Conservation (phyloP, 257 asterid species). For the Fraxinus excelsior region DNA sequence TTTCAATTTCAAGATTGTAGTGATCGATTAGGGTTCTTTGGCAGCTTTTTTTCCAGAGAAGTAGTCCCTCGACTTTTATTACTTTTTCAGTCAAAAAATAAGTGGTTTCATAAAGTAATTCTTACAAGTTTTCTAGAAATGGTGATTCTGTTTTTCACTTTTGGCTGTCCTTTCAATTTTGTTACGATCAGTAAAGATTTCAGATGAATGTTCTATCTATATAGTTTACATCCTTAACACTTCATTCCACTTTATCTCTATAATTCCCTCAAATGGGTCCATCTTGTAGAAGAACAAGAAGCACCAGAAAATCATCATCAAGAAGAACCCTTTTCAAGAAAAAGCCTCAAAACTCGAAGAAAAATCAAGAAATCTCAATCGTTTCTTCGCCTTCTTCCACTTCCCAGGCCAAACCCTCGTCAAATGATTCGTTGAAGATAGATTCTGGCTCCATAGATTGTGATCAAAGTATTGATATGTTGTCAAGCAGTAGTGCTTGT, state of each 20-base stretch:
- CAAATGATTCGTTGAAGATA: not conserved
- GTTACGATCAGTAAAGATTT: slow-evolving; percentile 30
- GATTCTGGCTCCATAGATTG: slow-evolving; percentile 10
- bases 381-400: slow-evolving; percentile 20
- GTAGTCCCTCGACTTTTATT: slow-evolving; percentile 12
- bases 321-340: slow-evolving; percentile 31
- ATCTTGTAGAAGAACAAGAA: slow-evolving; percentile 42
- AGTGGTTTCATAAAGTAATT: slow-evolving; percentile 26
- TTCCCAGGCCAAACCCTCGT: slow-evolving; percentile 30
- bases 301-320: slow-evolving; percentile 30
- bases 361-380: slow-evolving; percentile 19
- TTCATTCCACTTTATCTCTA: not conserved
- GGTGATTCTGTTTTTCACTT: slow-evolving; percentile 27
- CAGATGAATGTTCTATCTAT: slow-evolving; percentile 19
- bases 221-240: not conserved
- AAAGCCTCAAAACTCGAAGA: slow-evolving; percentile 4
- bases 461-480: slow-evolving; percentile 7
- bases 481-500: slow-evolving; percentile 33
- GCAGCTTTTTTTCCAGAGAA: slow-evolving; percentile 27
- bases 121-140: slow-evolving; percentile 18
- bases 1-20: not conserved
- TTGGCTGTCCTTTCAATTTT: slow-evolving; percentile 29
- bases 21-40: not conserved
- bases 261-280: slow-evolving; percentile 48
- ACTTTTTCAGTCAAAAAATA: slow-evolving; percentile 38